These are phyloP conservation scores for Metarhizium guizhouense DNA, from an alignment of 2,329 filamentous ascomycete genomes.

Conservation along the genomic window DNA sequence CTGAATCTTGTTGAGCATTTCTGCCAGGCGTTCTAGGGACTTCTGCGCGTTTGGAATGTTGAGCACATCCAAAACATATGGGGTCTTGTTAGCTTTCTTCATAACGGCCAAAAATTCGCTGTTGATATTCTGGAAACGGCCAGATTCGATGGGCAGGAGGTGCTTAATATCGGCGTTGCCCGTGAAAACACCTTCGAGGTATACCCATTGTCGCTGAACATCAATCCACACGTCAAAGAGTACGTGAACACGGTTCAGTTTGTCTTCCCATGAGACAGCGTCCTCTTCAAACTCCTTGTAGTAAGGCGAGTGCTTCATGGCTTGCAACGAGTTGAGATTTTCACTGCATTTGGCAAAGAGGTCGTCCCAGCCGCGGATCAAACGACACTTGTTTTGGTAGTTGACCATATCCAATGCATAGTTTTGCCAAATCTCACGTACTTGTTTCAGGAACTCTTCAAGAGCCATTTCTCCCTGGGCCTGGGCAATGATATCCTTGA, in stretches of 20 bases:
- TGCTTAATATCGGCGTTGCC: slow-evolving; percentile 99
- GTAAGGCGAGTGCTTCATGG: slow-evolving; percentile 98
- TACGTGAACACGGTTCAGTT: slow-evolving; percentile 92
- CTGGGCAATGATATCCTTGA: slow-evolving; percentile 89
- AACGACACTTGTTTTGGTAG: slow-evolving; percentile 95
- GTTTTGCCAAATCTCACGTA: slow-evolving; percentile 93
- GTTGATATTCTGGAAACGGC: slow-evolving; percentile 98
- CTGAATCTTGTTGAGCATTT: slow-evolving; percentile 96
- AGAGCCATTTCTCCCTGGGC: slow-evolving; percentile 97
- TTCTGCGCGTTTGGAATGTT: slow-evolving; percentile 95
- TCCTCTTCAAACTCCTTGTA: slow-evolving; percentile 99
- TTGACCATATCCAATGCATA: slow-evolving; percentile 91
- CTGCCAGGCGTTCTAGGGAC: slow-evolving; percentile 89
- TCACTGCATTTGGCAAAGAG: slow-evolving; percentile 98
- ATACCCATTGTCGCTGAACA: slow-evolving; percentile 99
- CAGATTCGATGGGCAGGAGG: slow-evolving; percentile 89
- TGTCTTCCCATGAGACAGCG: slow-evolving; percentile 93
- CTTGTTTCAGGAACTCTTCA: slow-evolving; percentile 93
- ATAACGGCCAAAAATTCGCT: slow-evolving; percentile 98
- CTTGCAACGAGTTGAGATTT: slow-evolving; percentile 92
- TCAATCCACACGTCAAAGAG: slow-evolving; percentile 99
- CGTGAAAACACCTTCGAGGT: slow-evolving; percentile 96
- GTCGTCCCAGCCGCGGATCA: slow-evolving; percentile 97
- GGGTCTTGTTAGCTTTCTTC: slow-evolving; percentile 98
- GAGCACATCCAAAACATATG: slow-evolving; percentile 90